A percentile compares a stretch with the other conserved stretches of the same genome.
Evolutionary conservation across 306 rosid species (phyloP).

Genomic region (Rosa multiflora): DNA sequence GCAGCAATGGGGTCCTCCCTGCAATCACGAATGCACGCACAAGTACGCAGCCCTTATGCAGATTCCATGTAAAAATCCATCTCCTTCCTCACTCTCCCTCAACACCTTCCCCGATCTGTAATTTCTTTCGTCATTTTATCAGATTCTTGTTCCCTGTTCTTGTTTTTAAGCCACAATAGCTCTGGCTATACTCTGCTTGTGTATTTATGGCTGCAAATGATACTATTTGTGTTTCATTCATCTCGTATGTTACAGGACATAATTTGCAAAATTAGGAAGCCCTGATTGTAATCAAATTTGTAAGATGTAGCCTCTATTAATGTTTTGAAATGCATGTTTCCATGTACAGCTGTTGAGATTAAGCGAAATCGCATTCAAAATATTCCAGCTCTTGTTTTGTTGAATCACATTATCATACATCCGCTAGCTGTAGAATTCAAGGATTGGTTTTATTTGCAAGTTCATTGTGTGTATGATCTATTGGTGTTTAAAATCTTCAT

Average conservation of each 20-base stretch:
- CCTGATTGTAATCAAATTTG: too few species aligned
- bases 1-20: conserved; percentile 72
- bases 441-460: background rate
- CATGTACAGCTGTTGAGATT: background rate
- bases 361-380: too few species aligned
- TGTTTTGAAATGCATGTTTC: background rate
- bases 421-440: too few species aligned
- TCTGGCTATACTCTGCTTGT: too few species aligned
- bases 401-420: background rate
- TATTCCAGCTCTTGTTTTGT: background rate
- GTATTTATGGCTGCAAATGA: background rate
- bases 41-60: conserved; percentile 75
- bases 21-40: conserved; percentile 73
- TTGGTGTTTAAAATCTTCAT: too few species aligned
- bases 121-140: background rate
- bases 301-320: too few species aligned
- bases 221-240: too few species aligned
- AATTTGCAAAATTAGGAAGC: too few species aligned
- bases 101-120: conserved; percentile 9
- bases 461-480: background rate
- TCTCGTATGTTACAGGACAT: too few species aligned
- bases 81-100: too few species aligned
- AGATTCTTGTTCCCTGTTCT: background rate
- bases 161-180: too few species aligned
- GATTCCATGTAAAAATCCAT: conserved; percentile 56